Conservation (phyloP, 495 filamentous ascomycete genomes). For the Cetradonia linearis region DNA sequence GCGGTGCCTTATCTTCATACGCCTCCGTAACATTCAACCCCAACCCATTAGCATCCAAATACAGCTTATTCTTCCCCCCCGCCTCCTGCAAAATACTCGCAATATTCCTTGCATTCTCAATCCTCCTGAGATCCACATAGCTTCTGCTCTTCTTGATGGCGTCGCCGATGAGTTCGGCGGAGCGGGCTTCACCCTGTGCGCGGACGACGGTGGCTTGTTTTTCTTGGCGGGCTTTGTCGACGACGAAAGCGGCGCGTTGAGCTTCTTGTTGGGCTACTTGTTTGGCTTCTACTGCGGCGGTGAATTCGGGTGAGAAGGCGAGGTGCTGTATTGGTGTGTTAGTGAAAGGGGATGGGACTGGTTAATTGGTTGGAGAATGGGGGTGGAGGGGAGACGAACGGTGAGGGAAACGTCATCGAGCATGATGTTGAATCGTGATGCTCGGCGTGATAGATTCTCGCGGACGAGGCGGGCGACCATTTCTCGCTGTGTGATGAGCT, state of each 20-base stretch:
- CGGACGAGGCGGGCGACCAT: slow-evolving; percentile 84
- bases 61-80: slow-evolving; percentile 86
- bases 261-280: slow-evolving; percentile 98
- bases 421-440: slow-evolving; percentile 92
- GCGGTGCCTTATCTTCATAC: slow-evolving; percentile 32
- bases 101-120: slow-evolving; percentile 89
- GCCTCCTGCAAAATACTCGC: slow-evolving; percentile 72
- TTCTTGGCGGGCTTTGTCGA: slow-evolving; percentile 98
- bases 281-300: slow-evolving; percentile 96
- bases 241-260: slow-evolving; percentile 91
- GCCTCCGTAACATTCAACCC: slow-evolving; percentile 78
- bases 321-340: slow-evolving; percentile 45
- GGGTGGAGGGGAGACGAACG: slow-evolving; percentile 41
- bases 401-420: slow-evolving; percentile 96
- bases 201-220: slow-evolving; percentile 98
- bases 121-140: slow-evolving; percentile 92
- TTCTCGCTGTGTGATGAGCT: slow-evolving; percentile 97
- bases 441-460: slow-evolving; percentile 82
- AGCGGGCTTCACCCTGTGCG: slow-evolving; percentile 97
- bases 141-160: slow-evolving; percentile 98
- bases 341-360: slow-evolving; percentile 8
- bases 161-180: slow-evolving; percentile 94
- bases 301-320: slow-evolving; percentile 98
- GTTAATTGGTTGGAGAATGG: not conserved
- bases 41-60: slow-evolving; percentile 78